Evolutionary conservation across 2,329 filamentous ascomycete species (phyloP), one percentile per base, ranked within the genome.

Genomic region (Verticillium alfalfae): DNA sequence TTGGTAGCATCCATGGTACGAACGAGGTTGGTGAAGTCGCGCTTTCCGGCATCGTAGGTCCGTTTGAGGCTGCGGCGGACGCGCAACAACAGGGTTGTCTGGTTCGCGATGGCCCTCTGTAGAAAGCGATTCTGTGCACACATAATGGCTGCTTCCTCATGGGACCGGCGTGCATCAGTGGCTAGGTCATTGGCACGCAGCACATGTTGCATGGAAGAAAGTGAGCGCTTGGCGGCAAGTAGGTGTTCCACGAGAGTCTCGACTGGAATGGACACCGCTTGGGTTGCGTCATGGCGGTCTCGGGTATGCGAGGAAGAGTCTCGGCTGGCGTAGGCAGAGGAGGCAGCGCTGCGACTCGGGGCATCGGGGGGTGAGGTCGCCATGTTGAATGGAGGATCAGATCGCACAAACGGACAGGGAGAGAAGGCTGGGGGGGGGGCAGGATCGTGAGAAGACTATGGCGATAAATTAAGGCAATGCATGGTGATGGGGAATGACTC

Each of bases 101-200:
- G 84, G 31, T 85, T 81, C 38, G 74, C 77, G 62, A 92, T 84
- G 49, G 86, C 86, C 10, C 79, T 80, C 58, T 83, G 84, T 7
- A 93, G 74, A 70, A 92, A 92, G n/a, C 79, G 81, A 0, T 88
- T 86, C 68, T 90, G 83, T 8, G 91, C 87, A 26, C 84, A 84
- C 4, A 96, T 82, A 10, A 93, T 81, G 60, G 92, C 88, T 57
- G 88, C 88, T 67, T 95, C 89, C 71, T 96, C 91, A 66, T 97
- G 82, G 38, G 91, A 85, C 37, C 83, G 79, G 38, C 92, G 88
- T 5, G 93, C 92, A 15, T 85, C 81, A 22, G 86, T 92, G 55
- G 95, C 90, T 61, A 97, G 88, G 70, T 96, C 90, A 71, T 95
- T 93, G 66, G 93, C 93, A 63, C 91, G 90, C 72, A 91, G 88